Conservation (phyloP, 345 rosid species). For the Arabidopsis arenosa region DNA sequence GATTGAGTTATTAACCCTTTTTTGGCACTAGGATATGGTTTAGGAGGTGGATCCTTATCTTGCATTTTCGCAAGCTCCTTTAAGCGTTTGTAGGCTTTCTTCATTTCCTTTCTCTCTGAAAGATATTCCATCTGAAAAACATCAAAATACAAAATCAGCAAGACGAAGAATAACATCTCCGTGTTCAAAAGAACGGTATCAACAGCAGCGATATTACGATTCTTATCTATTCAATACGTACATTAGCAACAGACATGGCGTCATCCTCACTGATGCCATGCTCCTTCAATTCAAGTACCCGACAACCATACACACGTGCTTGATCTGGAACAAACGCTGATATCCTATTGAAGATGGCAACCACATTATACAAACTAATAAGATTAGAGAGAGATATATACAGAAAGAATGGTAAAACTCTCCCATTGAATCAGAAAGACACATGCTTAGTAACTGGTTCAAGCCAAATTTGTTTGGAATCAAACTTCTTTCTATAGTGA, state of each 20-base stretch:
- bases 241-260: conserved; percentile 83
- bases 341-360: conserved; percentile 53
- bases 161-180: neutral
- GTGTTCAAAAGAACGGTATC: neutral
- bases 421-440: neutral
- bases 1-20: conserved; percentile 66
- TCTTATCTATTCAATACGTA: conserved; percentile 37
- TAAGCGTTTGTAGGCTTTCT: conserved; percentile 72
- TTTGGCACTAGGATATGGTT: conserved; percentile 72
- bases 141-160: conserved; percentile 15
- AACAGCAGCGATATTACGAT: neutral
- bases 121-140: conserved; percentile 70
- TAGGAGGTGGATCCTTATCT: conserved; percentile 80
- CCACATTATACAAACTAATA: neutral
- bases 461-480: neutral
- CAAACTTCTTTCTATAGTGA: neutral
- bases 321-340: conserved; percentile 70
- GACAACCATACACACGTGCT: conserved; percentile 73
- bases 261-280: conserved; percentile 75
- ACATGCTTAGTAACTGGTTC: conserved; percentile 7
- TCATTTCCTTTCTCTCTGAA: conserved; percentile 64
- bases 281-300: conserved; percentile 78
- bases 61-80: conserved; percentile 65
- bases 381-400: neutral
- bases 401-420: neutral